Evolutionary conservation across 306 rosid genomes (phyloP), one percentile per base, ranked within the genome.

Genomic region (Rubus idaeus): DNA sequence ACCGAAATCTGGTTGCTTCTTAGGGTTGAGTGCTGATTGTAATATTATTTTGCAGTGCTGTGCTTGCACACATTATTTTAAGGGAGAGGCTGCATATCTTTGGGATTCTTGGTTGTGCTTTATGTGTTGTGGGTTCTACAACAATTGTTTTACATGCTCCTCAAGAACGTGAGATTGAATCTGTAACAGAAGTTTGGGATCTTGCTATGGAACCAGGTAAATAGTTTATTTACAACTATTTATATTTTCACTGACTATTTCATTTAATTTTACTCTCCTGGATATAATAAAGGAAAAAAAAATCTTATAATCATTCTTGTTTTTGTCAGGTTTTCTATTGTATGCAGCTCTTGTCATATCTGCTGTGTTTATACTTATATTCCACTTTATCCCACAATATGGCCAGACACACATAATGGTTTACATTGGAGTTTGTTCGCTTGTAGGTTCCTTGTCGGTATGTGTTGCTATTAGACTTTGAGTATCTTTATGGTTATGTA

Each of bases 191-290:
- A 89, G 99, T 96, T 45, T 96, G 99, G 99, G 94, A 84, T 86
- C 96, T 96, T 89, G 99, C 99, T 60, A 96, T 96, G 99, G 99
- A 96, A 58, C 99, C 98, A 79, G 99, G 99, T 96, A 84, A 70
- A 52, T 71, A 26, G 50, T 56, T 76, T 80, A 42, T 55, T 67
- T 56, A 44, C 73, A 58, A 42, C 52, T 17, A 30, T 23, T 37
- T 75, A n/a, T 57, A 49, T 68, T 45, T 72, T 62, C 41, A 58
- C 73, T n/a, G 16, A 73, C 58, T 66, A 64, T 62, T 50, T 76
- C 20, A 41, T 75, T 71, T 13, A 41, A 66, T 44, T 74, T 26
- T 13, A 5, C 47, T 26, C 40, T 63, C 16, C 60, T 78, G 50
- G 30, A 41, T 55, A 8, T 13, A 21, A 21, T 47, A n/a, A 9